These are phyloP conservation scores for Ceratobasidium sp. DNA, from an alignment of 1,284 basidiomycete genomes.

Conservation along the genomic window DNA sequence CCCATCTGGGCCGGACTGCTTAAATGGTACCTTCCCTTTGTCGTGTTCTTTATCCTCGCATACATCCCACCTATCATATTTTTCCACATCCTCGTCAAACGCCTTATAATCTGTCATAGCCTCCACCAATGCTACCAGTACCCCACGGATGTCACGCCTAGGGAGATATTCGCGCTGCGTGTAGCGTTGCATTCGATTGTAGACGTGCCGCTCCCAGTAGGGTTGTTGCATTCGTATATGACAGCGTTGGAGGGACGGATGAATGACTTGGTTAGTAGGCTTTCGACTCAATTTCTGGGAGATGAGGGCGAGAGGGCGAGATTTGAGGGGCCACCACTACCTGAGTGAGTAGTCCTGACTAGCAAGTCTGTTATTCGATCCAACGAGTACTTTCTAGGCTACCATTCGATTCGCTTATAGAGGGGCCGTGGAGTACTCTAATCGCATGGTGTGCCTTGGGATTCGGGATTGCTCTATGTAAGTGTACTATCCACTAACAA, in stretches of 20 bases:
- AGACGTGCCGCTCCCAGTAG: conserved; percentile 2
- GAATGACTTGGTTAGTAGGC: background rate
- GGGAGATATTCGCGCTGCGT: no score
- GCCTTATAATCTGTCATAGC: background rate
- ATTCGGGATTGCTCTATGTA: background rate
- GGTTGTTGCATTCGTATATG: background rate
- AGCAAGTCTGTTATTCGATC: background rate
- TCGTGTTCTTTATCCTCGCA: background rate
- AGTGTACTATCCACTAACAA: no score
- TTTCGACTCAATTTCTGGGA: background rate
- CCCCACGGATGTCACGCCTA: no score
- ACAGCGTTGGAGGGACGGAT: background rate
- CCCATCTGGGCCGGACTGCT: conserved; percentile 14
- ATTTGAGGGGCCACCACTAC: background rate
- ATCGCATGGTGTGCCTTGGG: background rate
- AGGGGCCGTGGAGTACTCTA: background rate
- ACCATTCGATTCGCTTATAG: background rate
- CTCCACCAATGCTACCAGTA: no score
- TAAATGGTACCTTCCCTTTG: conserved; percentile 26
- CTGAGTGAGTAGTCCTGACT: background rate
- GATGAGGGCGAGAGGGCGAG: background rate
- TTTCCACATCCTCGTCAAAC: background rate
- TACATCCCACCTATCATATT: background rate
- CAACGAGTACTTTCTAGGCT: background rate
- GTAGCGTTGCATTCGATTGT: background rate